Base-by-base conservation (phyloP, 805 yeast species). In the Jamesozyma spencerorum region DNA sequence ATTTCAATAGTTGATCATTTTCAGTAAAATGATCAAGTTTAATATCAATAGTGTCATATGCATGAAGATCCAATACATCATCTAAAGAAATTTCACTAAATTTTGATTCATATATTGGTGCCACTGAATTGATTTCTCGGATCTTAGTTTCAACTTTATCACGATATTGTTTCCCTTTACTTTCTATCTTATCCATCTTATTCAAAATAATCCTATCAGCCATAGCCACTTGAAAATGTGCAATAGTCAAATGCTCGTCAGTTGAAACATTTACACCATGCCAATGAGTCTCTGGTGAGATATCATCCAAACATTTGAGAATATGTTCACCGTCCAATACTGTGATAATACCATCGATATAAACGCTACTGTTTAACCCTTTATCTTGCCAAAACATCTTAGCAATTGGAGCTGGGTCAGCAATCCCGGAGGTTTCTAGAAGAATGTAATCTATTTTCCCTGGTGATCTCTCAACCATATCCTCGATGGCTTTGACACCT, bases 301-400 rank as follows among this genome's bases (percentile, higher is more conserved):
- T 64, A 48, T 86, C 97, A 42, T 75, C 79, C 24, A 90, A 64
- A 47, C 84, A 79, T 39, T 65, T 65, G 14, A 70, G 51, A 18
- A 90, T 79, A 53, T 86, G 79, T 36, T 71, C 77, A 2, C 79
- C 58, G 57, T 90, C 97, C 32, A 92, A 66, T 2, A 90, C 97
- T 0, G 96, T 83, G 12, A 92, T 73, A 4, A 90, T 85, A 0
- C 95, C 95, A 60, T 90, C 97, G 26, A 92, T 80, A 57, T 85
- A 84, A 2, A 92, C 86, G 49, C 79, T 80, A 3, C 95, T 79
- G 13, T 80, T 72, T 43, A 92, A 67, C 0, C 88, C 97, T 18
- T 85, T 90, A 58, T 92, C 98, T 24, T 88, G 70, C 98, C 98
- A 92, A 62, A 92, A 92, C 96, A 90, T 90, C 47, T 79, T 76